These are phyloP conservation scores for Leccinum laetum DNA, from an alignment of 1,284 basidiomycete species.

Conservation along the genomic window DNA sequence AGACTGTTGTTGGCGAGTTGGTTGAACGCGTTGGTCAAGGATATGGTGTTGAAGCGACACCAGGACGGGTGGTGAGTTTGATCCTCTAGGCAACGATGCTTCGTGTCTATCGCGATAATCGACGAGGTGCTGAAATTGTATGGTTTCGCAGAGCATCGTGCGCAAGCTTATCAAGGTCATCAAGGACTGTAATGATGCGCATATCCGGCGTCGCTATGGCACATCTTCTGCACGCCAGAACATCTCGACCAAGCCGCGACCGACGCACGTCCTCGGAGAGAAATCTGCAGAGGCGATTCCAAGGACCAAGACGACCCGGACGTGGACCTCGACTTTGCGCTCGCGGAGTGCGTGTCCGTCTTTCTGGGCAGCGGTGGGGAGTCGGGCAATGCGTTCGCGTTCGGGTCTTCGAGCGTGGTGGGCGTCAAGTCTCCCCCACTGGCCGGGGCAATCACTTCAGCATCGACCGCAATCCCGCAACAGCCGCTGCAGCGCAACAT, in stretches of 20 bases:
- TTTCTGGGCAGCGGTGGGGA: too few species aligned
- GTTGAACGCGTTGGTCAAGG: slow-evolving; percentile 74
- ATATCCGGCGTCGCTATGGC: slow-evolving; percentile 36
- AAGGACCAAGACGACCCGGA: too few species aligned
- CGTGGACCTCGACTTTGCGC: too few species aligned
- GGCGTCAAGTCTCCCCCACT: neutral
- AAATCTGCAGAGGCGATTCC: too few species aligned
- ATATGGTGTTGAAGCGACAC: slow-evolving; percentile 65
- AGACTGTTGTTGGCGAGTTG: slow-evolving; percentile 63
- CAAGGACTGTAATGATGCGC: slow-evolving; percentile 68
- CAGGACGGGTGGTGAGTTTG: slow-evolving; percentile 60
- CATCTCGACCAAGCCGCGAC: too few species aligned
- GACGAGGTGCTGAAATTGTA: slow-evolving; percentile 9
- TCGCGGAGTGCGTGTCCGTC: too few species aligned
- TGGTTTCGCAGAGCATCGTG: slow-evolving; percentile 60
- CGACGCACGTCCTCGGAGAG: too few species aligned
- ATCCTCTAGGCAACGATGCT: neutral
- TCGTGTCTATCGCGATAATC: neutral
- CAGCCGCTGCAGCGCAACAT: too few species aligned
- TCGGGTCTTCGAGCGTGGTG: too few species aligned
- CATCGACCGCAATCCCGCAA: too few species aligned
- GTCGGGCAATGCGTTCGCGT: too few species aligned
- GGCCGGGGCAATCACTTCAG: neutral
- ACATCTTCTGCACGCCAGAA: too few species aligned
- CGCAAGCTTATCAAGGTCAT: slow-evolving; percentile 16